Percentiles rank a stretch among this genome's conserved stretches.
These are phyloP conservation scores for Podaxis pistillaris DNA, from an alignment of 768 basidiomycete genomes.

Conservation along the genomic window DNA sequence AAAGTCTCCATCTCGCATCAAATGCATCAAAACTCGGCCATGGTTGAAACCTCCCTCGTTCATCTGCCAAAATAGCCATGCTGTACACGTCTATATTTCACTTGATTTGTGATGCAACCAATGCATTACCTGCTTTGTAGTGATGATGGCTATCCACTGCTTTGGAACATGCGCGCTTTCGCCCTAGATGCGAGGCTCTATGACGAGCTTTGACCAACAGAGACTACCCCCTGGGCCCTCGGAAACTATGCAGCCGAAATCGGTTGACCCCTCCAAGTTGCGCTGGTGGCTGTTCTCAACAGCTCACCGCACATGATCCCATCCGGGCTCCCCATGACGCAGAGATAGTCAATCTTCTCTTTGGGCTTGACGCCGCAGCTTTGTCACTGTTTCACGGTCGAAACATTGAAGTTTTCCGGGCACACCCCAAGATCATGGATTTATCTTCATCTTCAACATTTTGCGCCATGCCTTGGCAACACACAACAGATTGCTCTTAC, in stretches of 20 bases:
- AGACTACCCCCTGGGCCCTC: background rate
- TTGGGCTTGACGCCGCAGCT: background rate
- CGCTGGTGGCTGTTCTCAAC: background rate
- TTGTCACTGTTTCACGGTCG: background rate
- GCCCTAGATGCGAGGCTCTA: background rate
- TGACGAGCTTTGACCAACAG: background rate
- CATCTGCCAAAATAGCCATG: slow-evolving; percentile 12
- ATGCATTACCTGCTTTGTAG: background rate
- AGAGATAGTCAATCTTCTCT: background rate
- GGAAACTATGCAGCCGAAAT: background rate
- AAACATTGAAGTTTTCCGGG: background rate
- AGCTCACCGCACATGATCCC: background rate
- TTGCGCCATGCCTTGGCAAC: background rate
- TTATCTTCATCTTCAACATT: too few relatives aligned
- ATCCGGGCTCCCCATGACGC: background rate
- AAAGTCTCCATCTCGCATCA: background rate
- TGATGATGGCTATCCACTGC: background rate
- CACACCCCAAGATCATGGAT: too few relatives aligned
- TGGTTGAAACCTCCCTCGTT: slow-evolving; percentile 6
- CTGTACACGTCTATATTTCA: slow-evolving; percentile 10
- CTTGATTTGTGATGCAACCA: slow-evolving; percentile 13
- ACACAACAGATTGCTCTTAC: background rate
- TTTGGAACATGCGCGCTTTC: background rate
- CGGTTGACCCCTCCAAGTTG: background rate
- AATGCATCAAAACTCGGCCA: slow-evolving; percentile 3